Percentiles rank a stretch among this genome's conserved stretches.
Conservation (phyloP, 176 grass and related monocot genomes). For the Puya raimondii region DNA sequence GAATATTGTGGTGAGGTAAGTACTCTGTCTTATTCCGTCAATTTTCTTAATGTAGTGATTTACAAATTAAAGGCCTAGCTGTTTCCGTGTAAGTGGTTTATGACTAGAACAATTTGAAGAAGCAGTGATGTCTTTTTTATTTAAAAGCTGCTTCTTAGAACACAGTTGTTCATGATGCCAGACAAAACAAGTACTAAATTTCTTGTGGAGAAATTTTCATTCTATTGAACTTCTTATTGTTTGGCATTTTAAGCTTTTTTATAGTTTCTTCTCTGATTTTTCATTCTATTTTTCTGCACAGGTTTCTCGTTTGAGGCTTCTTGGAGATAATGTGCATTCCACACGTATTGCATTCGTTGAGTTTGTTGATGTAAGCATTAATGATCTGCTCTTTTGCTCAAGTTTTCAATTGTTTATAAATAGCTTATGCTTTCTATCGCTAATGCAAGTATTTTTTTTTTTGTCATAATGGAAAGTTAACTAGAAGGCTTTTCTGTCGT, state of each 20-base stretch:
- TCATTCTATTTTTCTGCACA: conserved; percentile 28
- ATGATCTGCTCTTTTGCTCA: conserved; percentile 5
- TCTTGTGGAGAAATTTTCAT: too few species aligned
- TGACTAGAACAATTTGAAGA: not conserved
- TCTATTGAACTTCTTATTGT: not conserved
- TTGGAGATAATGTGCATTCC: conserved; percentile 82
- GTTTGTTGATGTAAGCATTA: conserved; percentile 66
- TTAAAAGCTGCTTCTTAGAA: too few species aligned
- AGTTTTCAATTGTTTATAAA: not conserved
- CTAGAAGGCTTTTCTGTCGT: not conserved
- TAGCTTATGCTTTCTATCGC: not conserved
- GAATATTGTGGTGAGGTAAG: conserved; percentile 79
- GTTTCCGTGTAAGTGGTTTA: not conserved
- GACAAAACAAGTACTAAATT: too few species aligned
- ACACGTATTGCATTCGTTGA: conserved; percentile 93
- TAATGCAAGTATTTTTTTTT: not conserved
- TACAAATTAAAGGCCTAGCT: too few species aligned
- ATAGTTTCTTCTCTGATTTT: conserved; percentile 3
- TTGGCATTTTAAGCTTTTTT: not conserved
- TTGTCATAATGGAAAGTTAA: not conserved
- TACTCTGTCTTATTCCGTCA: not conserved
- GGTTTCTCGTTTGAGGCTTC: conserved; percentile 83
- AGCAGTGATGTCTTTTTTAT: too few species aligned
- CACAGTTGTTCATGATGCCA: too few species aligned
- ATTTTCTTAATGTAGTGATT: too few species aligned